These are phyloP conservation scores for Fusarium albosuccineum DNA, from an alignment of 2,329 filamentous ascomycete genomes.

Conservation along the genomic window DNA sequence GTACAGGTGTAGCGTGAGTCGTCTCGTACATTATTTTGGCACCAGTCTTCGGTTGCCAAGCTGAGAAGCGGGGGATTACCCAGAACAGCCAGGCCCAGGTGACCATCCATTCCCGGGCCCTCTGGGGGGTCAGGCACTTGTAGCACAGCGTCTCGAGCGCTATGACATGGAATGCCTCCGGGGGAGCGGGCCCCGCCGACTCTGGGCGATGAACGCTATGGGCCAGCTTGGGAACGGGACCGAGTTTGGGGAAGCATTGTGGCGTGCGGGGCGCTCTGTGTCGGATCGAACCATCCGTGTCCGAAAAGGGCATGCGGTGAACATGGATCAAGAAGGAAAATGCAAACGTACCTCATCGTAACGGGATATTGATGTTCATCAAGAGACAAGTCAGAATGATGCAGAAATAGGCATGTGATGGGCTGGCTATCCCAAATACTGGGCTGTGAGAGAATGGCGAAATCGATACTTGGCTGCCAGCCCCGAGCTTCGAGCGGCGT, in stretches of 20 bases:
- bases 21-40: conserved; percentile 12
- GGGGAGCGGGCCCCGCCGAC: conserved; percentile 32
- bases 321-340: conserved; percentile 10
- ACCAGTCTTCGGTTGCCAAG: conserved; percentile 21
- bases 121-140: conserved; percentile 28
- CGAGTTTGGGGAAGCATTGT: conserved; percentile 21
- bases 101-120: conserved; percentile 27
- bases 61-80: conserved; percentile 34
- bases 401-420: neutral
- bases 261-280: conserved; percentile 24
- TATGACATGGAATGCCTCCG: conserved; percentile 9
- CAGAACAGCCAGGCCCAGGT: conserved; percentile 9
- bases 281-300: conserved; percentile 12
- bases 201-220: conserved; percentile 19
- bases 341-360: conserved; percentile 35
- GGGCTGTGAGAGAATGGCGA: neutral
- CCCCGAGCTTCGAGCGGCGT: neutral
- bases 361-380: neutral
- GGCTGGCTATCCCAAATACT: neutral
- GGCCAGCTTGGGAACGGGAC: conserved; percentile 16
- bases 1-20: too few species aligned
- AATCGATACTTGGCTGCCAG: neutral
- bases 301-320: neutral
- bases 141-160: conserved; percentile 20
- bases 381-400: neutral